Evolutionary conservation across 1,284 basidiomycete species (phyloP).

Genomic region (Pseudozyma hubeiensis): DNA sequence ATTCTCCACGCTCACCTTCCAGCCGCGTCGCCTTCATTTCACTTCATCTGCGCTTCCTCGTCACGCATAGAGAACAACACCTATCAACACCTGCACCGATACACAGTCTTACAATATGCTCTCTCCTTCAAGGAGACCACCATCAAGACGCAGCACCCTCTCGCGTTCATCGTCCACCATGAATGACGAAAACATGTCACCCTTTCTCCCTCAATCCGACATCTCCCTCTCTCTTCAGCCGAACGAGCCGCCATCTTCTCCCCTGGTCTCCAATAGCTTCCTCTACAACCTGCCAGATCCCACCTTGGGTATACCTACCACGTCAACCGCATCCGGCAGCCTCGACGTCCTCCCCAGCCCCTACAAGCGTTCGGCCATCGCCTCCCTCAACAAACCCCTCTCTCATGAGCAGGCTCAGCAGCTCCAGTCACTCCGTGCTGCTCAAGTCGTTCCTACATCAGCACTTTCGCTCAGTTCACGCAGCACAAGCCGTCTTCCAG

Average conservation of each 20-base stretch:
- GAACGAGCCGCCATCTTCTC: slow-evolving; percentile 28
- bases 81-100: not conserved
- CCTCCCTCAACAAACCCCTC: slow-evolving; percentile 39
- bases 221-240: slow-evolving; percentile 17
- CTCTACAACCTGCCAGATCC: slow-evolving; percentile 50
- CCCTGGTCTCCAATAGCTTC: slow-evolving; percentile 39
- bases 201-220: slow-evolving; percentile 13
- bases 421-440: slow-evolving; percentile 8
- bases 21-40: slow-evolving; percentile 20
- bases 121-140: slow-evolving; percentile 19
- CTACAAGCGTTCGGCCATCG: slow-evolving; percentile 23
- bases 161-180: not conserved
- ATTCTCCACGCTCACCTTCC: not conserved
- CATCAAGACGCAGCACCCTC: slow-evolving; percentile 15
- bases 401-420: slow-evolving; percentile 29
- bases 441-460: slow-evolving; percentile 4
- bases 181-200: slow-evolving; percentile 40
- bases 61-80: slow-evolving; percentile 3
- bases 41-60: not conserved
- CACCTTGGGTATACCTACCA: slow-evolving; percentile 21
- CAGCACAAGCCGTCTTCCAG: slow-evolving; percentile 9
- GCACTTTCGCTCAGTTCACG: slow-evolving; percentile 8
- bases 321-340: not conserved
- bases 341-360: slow-evolving; percentile 23
- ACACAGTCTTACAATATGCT: slow-evolving; percentile 15